Percentiles rank a stretch among this genome's conserved stretches.
These are phyloP conservation scores for Baorangia bicolor DNA, from an alignment of 768 basidiomycete species.

Conservation along the genomic window DNA sequence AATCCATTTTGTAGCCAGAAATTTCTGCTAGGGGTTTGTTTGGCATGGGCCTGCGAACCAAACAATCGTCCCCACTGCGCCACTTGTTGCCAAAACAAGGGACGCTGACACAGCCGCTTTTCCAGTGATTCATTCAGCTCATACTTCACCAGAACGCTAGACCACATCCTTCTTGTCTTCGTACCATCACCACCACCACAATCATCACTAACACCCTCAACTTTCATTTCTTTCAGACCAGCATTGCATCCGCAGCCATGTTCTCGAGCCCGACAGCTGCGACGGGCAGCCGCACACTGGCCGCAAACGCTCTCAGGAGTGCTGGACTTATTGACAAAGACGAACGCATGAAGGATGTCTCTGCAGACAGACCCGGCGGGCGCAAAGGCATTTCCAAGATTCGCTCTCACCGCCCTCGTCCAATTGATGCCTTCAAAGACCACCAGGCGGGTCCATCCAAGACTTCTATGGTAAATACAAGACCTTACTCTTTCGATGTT, in stretches of 20 bases:
- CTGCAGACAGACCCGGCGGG: slow-evolving; percentile 64
- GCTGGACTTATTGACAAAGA: slow-evolving; percentile 80
- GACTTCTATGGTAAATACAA: slow-evolving; percentile 68
- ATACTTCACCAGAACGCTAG: slow-evolving; percentile 1
- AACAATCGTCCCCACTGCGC: slow-evolving; percentile 16
- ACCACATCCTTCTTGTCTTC: slow-evolving; percentile 15
- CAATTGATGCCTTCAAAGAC: slow-evolving; percentile 58
- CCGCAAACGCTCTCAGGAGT: slow-evolving; percentile 58
- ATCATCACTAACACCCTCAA: background rate
- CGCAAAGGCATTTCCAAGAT: slow-evolving; percentile 67
- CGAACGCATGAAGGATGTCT: slow-evolving; percentile 68
- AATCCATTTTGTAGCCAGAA: background rate
- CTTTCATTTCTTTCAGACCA: background rate
- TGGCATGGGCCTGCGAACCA: slow-evolving; percentile 27
- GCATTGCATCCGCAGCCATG: slow-evolving; percentile 33
- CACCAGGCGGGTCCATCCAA: slow-evolving; percentile 45
- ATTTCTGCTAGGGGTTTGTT: slow-evolving; percentile 14
- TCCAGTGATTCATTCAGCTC: slow-evolving; percentile 17
- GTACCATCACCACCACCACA: slow-evolving; percentile 14
- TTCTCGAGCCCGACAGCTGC: slow-evolving; percentile 62
- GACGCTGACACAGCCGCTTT: slow-evolving; percentile 26
- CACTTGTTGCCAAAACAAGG: slow-evolving; percentile 20
- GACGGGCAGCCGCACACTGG: slow-evolving; percentile 57
- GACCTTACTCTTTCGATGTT: slow-evolving; percentile 32
- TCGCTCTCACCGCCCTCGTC: slow-evolving; percentile 57